Conservation (phyloP, 2,329 filamentous ascomycete genomes). For the Claviceps sp. region DNA sequence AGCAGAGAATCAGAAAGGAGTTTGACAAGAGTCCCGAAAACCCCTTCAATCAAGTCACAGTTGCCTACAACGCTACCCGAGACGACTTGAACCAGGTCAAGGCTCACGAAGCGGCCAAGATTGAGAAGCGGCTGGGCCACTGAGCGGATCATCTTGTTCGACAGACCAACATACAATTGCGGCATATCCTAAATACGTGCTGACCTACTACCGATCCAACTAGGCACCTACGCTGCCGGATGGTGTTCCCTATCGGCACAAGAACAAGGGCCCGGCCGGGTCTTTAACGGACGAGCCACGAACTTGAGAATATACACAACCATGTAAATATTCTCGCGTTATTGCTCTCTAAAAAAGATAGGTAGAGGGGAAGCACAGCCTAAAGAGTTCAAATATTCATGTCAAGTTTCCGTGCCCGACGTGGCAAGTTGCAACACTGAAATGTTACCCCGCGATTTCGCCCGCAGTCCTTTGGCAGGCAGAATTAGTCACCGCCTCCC, state of each 20-base stretch:
- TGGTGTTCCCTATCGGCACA: background rate
- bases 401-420: background rate
- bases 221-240: background rate
- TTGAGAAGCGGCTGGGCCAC: slow-evolving; percentile 53
- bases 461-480: slow-evolving; percentile 5
- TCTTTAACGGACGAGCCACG: background rate
- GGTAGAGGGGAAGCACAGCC: background rate
- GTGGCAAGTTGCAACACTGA: background rate
- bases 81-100: slow-evolving; percentile 60
- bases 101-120: slow-evolving; percentile 55
- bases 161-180: background rate
- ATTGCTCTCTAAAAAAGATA: background rate
- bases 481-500: slow-evolving; percentile 12
- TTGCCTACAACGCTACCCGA: slow-evolving; percentile 61
- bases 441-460: slow-evolving; percentile 6
- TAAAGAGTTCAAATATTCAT: background rate
- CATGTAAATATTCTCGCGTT: background rate
- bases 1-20: slow-evolving; percentile 75
- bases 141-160: slow-evolving; percentile 6
- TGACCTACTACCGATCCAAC: background rate
- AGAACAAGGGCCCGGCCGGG: background rate
- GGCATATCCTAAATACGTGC: background rate
- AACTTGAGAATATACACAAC: background rate
- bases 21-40: slow-evolving; percentile 93
- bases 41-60: slow-evolving; percentile 78